Percentiles rank a stretch among this genome's conserved stretches.
Evolutionary conservation across 1,139 yeast genomes (phyloP).

Genomic region (Zygoascus sp.): DNA sequence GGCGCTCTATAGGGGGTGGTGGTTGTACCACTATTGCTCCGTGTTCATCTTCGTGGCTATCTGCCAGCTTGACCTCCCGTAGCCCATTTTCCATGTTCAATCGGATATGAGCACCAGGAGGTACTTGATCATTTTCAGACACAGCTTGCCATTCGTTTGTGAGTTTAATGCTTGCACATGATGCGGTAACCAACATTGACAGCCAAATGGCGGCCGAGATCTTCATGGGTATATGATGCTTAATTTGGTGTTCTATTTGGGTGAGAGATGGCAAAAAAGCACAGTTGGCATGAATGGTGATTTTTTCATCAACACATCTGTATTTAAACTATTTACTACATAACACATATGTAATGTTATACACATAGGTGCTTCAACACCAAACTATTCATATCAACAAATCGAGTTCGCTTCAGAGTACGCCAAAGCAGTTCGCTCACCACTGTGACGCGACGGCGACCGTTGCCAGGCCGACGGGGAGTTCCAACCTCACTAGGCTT

Average conservation of each 20-base stretch:
- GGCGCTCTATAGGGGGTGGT: background rate
- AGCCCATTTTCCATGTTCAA: slow-evolving; percentile 62
- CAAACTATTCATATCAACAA: too few species aligned
- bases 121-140: slow-evolving; percentile 63
- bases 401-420: too few species aligned
- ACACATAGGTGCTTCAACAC: too few species aligned
- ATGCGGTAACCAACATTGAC: background rate
- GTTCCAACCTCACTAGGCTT: background rate
- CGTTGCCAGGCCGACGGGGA: background rate
- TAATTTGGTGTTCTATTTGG: background rate
- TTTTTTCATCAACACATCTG: slow-evolving; percentile 1
- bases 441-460: too few species aligned
- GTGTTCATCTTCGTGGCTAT: slow-evolving; percentile 15
- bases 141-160: slow-evolving; percentile 63
- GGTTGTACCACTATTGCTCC: slow-evolving; percentile 6
- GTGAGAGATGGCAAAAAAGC: background rate
- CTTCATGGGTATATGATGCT: background rate
- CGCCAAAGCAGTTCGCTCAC: too few species aligned
- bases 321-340: background rate
- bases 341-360: too few species aligned
- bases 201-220: background rate
- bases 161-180: slow-evolving; percentile 5
- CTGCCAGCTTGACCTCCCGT: slow-evolving; percentile 54
- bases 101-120: slow-evolving; percentile 73
- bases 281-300: background rate